Evolutionary conservation across 78 protist genomes (phyloP), one percentile per base, ranked within the genome.

Genomic region (Planoprotostelium fungivorum): DNA sequence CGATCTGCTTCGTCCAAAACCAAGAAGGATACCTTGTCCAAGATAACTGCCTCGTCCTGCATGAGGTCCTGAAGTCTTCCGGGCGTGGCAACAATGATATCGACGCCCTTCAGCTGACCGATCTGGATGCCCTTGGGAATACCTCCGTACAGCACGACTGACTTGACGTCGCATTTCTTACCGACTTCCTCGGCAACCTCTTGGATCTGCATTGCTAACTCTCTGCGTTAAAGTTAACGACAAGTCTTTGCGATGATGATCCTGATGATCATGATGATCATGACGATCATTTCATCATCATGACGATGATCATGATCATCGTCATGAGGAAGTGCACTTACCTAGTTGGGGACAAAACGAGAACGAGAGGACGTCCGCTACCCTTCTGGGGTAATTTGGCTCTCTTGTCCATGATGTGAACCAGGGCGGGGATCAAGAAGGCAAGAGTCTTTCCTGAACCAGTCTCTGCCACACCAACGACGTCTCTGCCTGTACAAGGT

Each of bases 1-100:
- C 99, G 95, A 88, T 99, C 99, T 0, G 99, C 99, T 95, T 99
- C 99, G 92, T 99, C 99, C 31, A 99, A 90, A 16, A 98, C 99
- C 29, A 99, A 94, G 93, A 98, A 98, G n/a, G 99, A 97, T 1
- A 96, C 98, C 37, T 98, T 93, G 34, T 38, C 0, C 39, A 99
- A 91, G 90, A 88, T 93, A 36, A 96, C 93, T 31, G 28, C 36
- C 25, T 97, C 96, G 29, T 28, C 0, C 35, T 93, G 92, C 28
- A 97, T 89, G 28, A 99, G 51, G 94, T 99, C 99, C 85, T 95
- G 93, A 35, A 99, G 87, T 23, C 99, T 94, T 34, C 99, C 99
- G 28, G 99, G 99, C 0, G 99, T 99, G 36, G 99, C 99, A 85
- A 99, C 92, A 38, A 96, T 90, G 38, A 99, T 91, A 29, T 98